Base-by-base conservation (phyloP, 495 filamentous ascomycete species). In the Thozetella sp. region DNA sequence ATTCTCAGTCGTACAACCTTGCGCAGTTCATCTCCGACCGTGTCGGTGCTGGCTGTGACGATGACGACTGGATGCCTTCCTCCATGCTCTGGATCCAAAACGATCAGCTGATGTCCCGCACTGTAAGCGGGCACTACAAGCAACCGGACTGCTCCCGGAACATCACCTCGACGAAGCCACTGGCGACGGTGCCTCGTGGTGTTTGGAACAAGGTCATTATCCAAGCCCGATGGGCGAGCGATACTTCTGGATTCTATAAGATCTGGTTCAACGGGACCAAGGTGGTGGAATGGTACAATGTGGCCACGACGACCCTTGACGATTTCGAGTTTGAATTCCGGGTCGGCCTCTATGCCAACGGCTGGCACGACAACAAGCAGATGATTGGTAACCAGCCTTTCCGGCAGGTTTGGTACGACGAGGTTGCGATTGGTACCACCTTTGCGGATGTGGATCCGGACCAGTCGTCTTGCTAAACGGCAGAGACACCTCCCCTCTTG, bases 1-100 rank as follows among this genome's bases (percentile, higher is more conserved):
- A 57, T 24, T 74, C 76, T 0, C 81, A 85, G 64, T 69, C 61
- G 24, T 86, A 78, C 67, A 83, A 84, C 63, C 56, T 85, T 48
- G 81, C 77, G 0, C 83, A 86, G 59, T 86, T 84, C 68, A 86
- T 86, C 62, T 80, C 80, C 56, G 72, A 83, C 59, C 83, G 84
- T 63, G 64, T 63, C 1, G 73, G 79, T 56, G 70, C 74, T 2
- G 69, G 72, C 23, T 83, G 82, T 51, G 82, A 84, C 51, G 73
- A 74, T 46, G 82, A 84, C 51, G 73, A 74, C 34, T 86, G 65
- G 56, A 83, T 83, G 80, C 83, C 83, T 0, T 74, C 72, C 19
- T 79, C 71, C 34, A 83, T 86, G 83, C 67, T 86, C 25, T 83
- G 78, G 76, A 51, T 84, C 40, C 64, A 67, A 13, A 81, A 80